Evolutionary conservation across 1,139 yeast species (phyloP).

Genomic region (Geotrichum europaeum): DNA sequence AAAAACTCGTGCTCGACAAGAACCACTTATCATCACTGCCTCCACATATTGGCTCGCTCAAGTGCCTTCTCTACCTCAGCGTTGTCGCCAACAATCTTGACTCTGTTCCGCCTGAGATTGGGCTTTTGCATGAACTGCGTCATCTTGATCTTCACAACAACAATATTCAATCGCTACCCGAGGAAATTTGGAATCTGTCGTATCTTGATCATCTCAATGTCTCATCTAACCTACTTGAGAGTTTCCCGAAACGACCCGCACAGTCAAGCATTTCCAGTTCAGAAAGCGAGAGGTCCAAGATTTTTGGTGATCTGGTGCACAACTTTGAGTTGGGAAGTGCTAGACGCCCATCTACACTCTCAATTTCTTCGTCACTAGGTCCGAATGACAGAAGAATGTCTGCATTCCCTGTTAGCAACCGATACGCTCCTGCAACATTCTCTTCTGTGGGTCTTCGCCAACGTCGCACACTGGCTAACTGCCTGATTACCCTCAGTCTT

Average conservation of each 20-base stretch:
- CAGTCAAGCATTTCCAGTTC: slow-evolving; percentile 15
- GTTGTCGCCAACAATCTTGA: slow-evolving; percentile 71
- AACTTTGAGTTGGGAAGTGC: slow-evolving; percentile 21
- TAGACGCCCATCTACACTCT: slow-evolving; percentile 24
- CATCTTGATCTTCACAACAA: slow-evolving; percentile 80
- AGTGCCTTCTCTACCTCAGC: slow-evolving; percentile 58
- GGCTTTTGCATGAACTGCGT: slow-evolving; percentile 54
- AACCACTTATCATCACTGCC: slow-evolving; percentile 81
- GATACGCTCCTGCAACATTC: slow-evolving; percentile 4
- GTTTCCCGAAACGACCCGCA: slow-evolving; percentile 47
- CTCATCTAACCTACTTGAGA: slow-evolving; percentile 69
- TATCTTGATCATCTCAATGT: slow-evolving; percentile 59
- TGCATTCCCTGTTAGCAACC: slow-evolving; percentile 4
- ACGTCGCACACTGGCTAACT: slow-evolving; percentile 27
- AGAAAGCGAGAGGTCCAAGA: slow-evolving; percentile 9
- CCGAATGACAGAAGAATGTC: slow-evolving; percentile 13
- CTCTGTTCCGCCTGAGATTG: slow-evolving; percentile 62
- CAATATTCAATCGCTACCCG: slow-evolving; percentile 66
- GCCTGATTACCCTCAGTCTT: slow-evolving; percentile 53
- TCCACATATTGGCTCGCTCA: slow-evolving; percentile 54
- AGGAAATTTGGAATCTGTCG: slow-evolving; percentile 59
- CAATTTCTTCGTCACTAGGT: slow-evolving; percentile 24
- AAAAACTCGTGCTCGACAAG: slow-evolving; percentile 69
- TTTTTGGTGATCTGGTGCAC: slow-evolving; percentile 19
- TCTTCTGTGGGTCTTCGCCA: slow-evolving; percentile 14